Percentiles rank a stretch among this genome's conserved stretches.
phyloP scores from a whole-genome alignment of 2,329 filamentous ascomycete genomes.

The Thelonectria discophora region DNA sequence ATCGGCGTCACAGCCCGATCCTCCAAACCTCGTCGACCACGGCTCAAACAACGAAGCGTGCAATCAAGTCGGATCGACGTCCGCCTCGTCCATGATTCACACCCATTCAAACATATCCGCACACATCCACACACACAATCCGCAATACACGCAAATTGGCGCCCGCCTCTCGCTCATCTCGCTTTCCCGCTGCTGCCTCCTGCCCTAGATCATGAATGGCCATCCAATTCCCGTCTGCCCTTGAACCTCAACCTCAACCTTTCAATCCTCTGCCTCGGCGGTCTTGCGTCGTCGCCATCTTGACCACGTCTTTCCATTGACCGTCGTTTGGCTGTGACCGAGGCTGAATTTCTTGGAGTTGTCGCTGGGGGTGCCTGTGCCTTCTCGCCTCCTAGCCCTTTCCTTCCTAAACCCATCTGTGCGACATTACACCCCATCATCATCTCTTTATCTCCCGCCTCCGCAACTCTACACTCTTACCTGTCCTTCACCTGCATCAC shows the following conservation, averaged over 20 bases:
- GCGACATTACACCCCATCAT: constrained; percentile 26
- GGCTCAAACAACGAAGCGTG: constrained; percentile 14
- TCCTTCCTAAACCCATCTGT: constrained; percentile 28
- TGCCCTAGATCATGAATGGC: constrained; percentile 12
- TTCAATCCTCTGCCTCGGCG: constrained; percentile 14
- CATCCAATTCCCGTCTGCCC: constrained; percentile 10
- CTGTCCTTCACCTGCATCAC: constrained; percentile 34
- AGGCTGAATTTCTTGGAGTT: constrained; percentile 28
- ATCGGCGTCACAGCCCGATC: constrained; percentile 27
- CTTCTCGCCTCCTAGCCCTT: constrained; percentile 31
- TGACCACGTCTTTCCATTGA: constrained; percentile 10
- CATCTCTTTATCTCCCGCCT: constrained; percentile 28
- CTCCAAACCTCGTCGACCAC: constrained; percentile 24
- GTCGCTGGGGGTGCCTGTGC: constrained; percentile 27
- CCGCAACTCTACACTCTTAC: constrained; percentile 26
- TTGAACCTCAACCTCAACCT: constrained; percentile 1
- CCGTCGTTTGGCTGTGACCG: constrained; percentile 15
- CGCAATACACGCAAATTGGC: constrained; percentile 2
- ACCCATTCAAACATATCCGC: constrained; percentile 28
- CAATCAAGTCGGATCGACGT: constrained; percentile 31
- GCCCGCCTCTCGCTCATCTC: constrained; percentile 8
- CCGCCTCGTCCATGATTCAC: constrained; percentile 37
- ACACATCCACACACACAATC: constrained; percentile 8
- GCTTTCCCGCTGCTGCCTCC: constrained; percentile 8
- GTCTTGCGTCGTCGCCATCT: constrained; percentile 12